phyloP scores from a whole-genome alignment of 345 rosid genomes.

The Rhodomyrtus tomentosa region DNA sequence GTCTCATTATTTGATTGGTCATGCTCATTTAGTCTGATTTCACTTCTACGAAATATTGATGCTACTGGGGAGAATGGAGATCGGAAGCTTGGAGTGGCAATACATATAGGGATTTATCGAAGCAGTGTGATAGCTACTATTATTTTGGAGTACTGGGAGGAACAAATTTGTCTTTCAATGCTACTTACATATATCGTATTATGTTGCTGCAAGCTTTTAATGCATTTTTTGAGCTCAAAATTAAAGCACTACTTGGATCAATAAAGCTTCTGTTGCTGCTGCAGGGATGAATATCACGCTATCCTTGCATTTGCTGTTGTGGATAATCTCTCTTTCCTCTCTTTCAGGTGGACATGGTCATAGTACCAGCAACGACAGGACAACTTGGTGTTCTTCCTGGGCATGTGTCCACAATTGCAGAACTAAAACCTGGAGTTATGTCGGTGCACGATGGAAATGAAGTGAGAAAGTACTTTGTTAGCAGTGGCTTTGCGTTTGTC shows the following conservation, averaged over 20 bases:
- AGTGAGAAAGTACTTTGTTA: constrained; percentile 58
- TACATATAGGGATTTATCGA: not conserved
- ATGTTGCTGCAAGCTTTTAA: not conserved
- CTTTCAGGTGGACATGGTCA: constrained; percentile 92
- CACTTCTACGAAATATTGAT: not conserved
- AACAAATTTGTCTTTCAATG: not conserved
- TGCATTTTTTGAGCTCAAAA: not conserved
- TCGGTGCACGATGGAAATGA: constrained; percentile 82
- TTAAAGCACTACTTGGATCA: not conserved
- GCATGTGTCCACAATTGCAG: constrained; percentile 86
- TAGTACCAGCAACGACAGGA: constrained; percentile 85
- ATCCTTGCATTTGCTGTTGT: not conserved
- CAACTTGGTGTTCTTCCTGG: constrained; percentile 97
- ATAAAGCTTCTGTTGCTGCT: not conserved
- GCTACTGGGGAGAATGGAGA: not conserved
- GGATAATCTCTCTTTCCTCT: not conserved
- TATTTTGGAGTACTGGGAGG: not conserved
- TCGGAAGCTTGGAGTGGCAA: not conserved
- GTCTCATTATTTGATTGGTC: not conserved
- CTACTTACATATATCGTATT: not conserved
- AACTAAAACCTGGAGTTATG: constrained; percentile 78
- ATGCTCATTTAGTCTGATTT: not conserved
- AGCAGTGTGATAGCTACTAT: not conserved
- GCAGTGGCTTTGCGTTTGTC: constrained; percentile 86
- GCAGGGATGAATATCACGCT: not conserved